These are phyloP conservation scores for Mitragyna speciosa DNA, from an alignment of 257 asterid species.

Conservation along the genomic window DNA sequence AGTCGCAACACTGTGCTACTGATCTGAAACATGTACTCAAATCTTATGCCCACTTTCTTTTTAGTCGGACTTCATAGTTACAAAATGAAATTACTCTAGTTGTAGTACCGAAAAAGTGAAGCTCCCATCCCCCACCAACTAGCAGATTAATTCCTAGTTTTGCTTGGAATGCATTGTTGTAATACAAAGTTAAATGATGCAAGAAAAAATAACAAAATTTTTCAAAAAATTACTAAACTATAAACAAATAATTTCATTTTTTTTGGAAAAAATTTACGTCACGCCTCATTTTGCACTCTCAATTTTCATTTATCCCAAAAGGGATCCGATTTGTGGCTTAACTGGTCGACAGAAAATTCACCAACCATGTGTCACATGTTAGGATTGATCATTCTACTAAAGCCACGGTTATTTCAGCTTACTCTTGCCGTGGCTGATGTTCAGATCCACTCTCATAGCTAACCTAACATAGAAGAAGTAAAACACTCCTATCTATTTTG, in stretches of 20 bases:
- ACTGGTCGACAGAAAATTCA: not conserved
- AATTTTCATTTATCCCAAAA: not conserved
- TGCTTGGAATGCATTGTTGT: too few species aligned
- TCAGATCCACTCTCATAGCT: conserved; percentile 16
- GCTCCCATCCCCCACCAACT: too few species aligned
- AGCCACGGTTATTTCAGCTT: conserved; percentile 14
- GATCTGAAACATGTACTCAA: not conserved
- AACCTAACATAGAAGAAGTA: not conserved
- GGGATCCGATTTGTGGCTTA: not conserved
- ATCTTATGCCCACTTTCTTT: not conserved
- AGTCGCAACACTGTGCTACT: not conserved
- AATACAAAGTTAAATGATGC: too few species aligned
- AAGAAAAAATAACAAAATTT: too few species aligned
- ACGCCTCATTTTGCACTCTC: too few species aligned
- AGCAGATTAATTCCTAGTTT: too few species aligned
- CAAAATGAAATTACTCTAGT: too few species aligned
- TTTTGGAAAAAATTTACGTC: too few species aligned
- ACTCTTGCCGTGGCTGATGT: conserved; percentile 20
- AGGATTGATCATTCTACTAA: conserved; percentile 5
- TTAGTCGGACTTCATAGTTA: not conserved
- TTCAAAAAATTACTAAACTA: too few species aligned
- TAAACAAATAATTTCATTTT: too few species aligned
- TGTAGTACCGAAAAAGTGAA: too few species aligned
- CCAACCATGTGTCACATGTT: conserved; percentile 42
- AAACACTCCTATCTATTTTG: not conserved